Base-by-base conservation (phyloP, 148 eudicot genomes). In the Agrostemma githago region DNA sequence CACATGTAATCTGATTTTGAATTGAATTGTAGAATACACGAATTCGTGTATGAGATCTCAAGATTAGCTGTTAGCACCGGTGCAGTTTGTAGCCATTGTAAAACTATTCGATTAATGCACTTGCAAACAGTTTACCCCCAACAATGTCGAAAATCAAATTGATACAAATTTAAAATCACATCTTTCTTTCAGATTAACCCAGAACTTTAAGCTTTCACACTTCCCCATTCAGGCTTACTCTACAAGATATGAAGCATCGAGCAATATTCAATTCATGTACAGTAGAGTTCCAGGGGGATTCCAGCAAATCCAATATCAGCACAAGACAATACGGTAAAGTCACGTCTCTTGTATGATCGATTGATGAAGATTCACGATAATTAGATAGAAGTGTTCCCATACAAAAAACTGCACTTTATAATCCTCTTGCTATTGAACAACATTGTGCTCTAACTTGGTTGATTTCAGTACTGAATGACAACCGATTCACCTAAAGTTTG, bases 51-150 rank as follows among this genome's bases (percentile, higher is more conserved):
- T 72, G 56, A 54, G 63, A 74, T 62, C 58, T 16, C 68, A 21
- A 41, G 6, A 69, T 69, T 69, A 16, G 72, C 58, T 3, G 48
- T 69, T 69, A 16, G 72, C 66, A 43, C 68, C 60, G 43, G 9
- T 60, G 67, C 62, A 69, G 48, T 77, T 53, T 77, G 63, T 77
- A 77, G 15, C 21, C 53, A 19, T 60, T 58, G 61, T 58, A 58
- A 58, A 58, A 4, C 56, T 48, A 10, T 51, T 51, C 15, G 16
- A 26, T 51, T 10, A 8, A 51, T 51, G 56, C 56, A 12, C 14
- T 51, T 51, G 56, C 56, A 51, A 51, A 51, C 14, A 26, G 16
- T 15, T 51, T 51, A 48, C 54, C 11, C 11, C 54, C 54, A 48
- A 48, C 54, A 51, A 51, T 4, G 16, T 51, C 14, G 56, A 12